Percentiles rank a stretch among this genome's conserved stretches.
Evolutionary conservation across 192 early-diverging fungal species (phyloP).

Genomic region (Podila verticillata): DNA sequence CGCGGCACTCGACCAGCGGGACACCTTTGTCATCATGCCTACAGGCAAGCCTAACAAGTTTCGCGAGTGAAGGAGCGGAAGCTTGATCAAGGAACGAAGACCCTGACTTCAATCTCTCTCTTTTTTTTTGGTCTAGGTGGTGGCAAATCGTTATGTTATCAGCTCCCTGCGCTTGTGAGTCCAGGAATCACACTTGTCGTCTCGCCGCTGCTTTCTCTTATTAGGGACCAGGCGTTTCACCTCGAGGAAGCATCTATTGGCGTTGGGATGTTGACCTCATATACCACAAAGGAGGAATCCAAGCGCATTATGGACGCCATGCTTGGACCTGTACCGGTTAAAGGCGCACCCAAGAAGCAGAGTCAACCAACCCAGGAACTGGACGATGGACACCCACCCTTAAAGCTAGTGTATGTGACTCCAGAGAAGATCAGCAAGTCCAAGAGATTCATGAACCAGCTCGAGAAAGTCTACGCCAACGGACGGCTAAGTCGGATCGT

Average conservation of each 20-base stretch:
- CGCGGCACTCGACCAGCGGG: constrained; percentile 77
- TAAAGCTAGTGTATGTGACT: constrained; percentile 86
- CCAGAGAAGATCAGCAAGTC: constrained; percentile 86
- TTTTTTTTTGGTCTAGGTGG: constrained; percentile 54
- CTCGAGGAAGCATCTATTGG: constrained; percentile 63
- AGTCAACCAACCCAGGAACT: background rate
- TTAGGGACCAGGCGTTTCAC: constrained; percentile 91
- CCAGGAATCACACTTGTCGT: constrained; percentile 88
- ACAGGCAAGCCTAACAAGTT: constrained; percentile 65
- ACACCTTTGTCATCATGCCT: constrained; percentile 96
- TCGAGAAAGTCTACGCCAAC: constrained; percentile 67
- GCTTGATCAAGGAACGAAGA: background rate
- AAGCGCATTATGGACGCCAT: constrained; percentile 71
- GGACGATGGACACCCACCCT: constrained; percentile 30
- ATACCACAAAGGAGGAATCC: constrained; percentile 52
- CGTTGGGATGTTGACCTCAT: constrained; percentile 42
- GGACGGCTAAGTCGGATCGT: constrained; percentile 84
- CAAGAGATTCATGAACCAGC: constrained; percentile 63
- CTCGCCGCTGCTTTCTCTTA: constrained; percentile 93
- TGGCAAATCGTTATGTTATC: constrained; percentile 96
- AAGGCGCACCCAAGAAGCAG: constrained; percentile 33
- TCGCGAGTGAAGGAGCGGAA: background rate
- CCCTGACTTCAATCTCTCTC: background rate
- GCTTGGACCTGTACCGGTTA: constrained; percentile 28
- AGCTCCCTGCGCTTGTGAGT: constrained; percentile 84